phyloP scores from a whole-genome alignment of 164 flowering plant species.

The Liriodendron chinense region DNA sequence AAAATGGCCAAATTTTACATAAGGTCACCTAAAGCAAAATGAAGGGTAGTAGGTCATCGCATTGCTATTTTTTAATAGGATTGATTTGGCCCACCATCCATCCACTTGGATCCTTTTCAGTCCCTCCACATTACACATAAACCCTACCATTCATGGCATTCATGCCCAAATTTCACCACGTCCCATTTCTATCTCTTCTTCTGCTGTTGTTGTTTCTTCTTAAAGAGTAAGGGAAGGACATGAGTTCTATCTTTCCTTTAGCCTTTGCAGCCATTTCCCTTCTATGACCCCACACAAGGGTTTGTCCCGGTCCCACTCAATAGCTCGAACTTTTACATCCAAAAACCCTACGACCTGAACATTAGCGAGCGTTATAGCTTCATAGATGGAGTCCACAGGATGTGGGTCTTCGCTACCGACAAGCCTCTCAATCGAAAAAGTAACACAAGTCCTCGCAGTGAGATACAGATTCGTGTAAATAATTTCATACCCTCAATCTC shows the following conservation, averaged over 20 bases:
- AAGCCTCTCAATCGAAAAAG: slow-evolving; percentile 21
- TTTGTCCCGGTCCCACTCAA: slow-evolving; percentile 8
- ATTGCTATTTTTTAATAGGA: too few species aligned
- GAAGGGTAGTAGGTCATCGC: too few species aligned
- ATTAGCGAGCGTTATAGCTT: slow-evolving; percentile 13
- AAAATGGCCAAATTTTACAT: background rate
- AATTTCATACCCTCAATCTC: background rate
- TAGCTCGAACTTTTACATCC: slow-evolving; percentile 15
- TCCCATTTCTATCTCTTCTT: too few species aligned
- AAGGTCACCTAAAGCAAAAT: background rate
- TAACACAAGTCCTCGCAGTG: slow-evolving; percentile 24
- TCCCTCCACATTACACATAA: too few species aligned
- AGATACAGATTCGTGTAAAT: slow-evolving; percentile 14
- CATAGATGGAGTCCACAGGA: slow-evolving; percentile 31
- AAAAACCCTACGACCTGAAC: slow-evolving; percentile 19
- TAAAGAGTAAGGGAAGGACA: background rate
- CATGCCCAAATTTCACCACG: too few species aligned
- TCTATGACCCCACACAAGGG: slow-evolving; percentile 1
- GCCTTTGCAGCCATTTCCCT: background rate
- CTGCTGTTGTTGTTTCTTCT: too few species aligned
- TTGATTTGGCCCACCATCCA: too few species aligned
- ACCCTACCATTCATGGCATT: too few species aligned
- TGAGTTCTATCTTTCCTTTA: background rate
- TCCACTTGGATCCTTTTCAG: too few species aligned
- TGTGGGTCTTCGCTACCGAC: slow-evolving; percentile 33